Evolutionary conservation across 345 rosid species (phyloP), one percentile per base, ranked within the genome.

Genomic region (Hirschfeldia incana): DNA sequence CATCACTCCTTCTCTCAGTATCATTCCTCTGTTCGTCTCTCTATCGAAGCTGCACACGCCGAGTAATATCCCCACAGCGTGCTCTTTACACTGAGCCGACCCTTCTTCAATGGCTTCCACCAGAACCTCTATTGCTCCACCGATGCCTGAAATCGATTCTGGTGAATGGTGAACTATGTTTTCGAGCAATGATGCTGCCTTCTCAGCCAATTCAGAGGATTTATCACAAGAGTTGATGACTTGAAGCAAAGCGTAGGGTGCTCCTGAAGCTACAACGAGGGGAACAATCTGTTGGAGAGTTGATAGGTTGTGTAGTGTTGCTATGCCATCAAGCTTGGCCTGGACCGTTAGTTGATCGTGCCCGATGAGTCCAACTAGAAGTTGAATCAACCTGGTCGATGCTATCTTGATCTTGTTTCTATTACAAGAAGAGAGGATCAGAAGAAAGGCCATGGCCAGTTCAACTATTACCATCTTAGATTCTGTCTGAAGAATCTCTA

Each of bases 61-160:
- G 1, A 92, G 85, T 11, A 94, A 86, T 60, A 94, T 84, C 1
- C 87, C 91, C 36, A 84, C 94, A 0, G 97, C 97, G 10, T 91
- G 89, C 79, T 92, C 97, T 82, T 86, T 87, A 67, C 93, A 84
- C 10, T 84, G 88, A 0, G 28, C 64, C 6, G 93, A 83, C 12
- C 97, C 97, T 34, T 94, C 97, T 85, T 92, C 98, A 0, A 94
- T 83, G 49, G 70, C 84, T 86, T 92, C 94, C 1, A 94, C 97
- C 29, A 91, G 13, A 0, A 88, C 86, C n/a, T 72, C 84, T 4
- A 90, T 89, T 4, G 86, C 89, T 3, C 90, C 87, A 4, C 72
- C 44, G n/a, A 80, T 75, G 39, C 79, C 39, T 1, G 82, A 84
- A 0, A 88, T 57, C 0, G 89, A 91, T 4, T 63, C 76, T 57